Evolutionary conservation across 331 rosid genomes (phyloP).

Genomic region (Quercus tomentella): DNA sequence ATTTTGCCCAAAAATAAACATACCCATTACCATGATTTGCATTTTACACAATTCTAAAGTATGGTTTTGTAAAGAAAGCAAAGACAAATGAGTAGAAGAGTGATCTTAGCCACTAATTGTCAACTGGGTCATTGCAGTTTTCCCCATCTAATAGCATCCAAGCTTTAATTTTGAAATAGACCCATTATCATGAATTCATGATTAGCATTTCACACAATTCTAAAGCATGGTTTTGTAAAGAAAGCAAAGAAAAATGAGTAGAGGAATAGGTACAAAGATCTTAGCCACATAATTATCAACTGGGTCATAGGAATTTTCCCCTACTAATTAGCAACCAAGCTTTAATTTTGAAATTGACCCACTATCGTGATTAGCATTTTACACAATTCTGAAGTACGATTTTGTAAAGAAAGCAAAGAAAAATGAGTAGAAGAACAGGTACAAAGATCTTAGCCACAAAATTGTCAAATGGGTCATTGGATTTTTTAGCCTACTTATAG

Average conservation of each 20-base stretch:
- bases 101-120: not conserved
- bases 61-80: conserved; percentile 6
- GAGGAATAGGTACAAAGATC: not conserved
- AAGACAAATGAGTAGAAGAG: not conserved
- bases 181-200: not conserved
- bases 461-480: conserved; percentile 26
- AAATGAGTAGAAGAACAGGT: not conserved
- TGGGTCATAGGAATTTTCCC: conserved; percentile 14
- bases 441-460: not conserved
- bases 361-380: not conserved
- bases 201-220: not conserved
- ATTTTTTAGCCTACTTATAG: not conserved
- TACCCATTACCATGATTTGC: not conserved
- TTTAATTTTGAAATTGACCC: conserved; percentile 5
- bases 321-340: too few relatives aligned
- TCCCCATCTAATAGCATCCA: too few relatives aligned
- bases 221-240: conserved; percentile 11
- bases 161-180: conserved; percentile 3
- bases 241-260: conserved; percentile 8
- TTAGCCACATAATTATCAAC: not conserved
- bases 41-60: conserved; percentile 4
- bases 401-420: conserved; percentile 7
- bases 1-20: not conserved
- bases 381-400: conserved; percentile 13
- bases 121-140: conserved; percentile 18